Base-by-base conservation (phyloP, 768 basidiomycete genomes). In the Phylloporus arenicola region DNA sequence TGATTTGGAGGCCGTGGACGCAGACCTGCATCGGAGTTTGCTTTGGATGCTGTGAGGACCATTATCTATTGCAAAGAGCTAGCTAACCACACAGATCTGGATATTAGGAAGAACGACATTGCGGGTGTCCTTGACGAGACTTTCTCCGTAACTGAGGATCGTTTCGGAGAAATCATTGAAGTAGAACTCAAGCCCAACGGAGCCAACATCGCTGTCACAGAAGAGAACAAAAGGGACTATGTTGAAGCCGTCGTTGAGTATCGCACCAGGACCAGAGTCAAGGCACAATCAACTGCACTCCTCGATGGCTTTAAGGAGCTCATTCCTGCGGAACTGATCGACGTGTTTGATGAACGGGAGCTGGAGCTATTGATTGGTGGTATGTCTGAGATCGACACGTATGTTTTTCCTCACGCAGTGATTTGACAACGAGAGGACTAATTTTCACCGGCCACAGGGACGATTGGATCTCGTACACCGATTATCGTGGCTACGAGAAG, bases 401-500 rank as follows among this genome's bases (percentile, higher is more conserved):
- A 61, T 45, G 81, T 72, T 33, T 39, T 27, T 20, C 34, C 27
- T 47, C 42, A 41, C 25, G 24, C 19, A 14, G 19, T 38, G 30
- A 20, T 13, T 19, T 22, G 24, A 39, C 30, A 38, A 31, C 9
- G 34, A 29, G 34, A 24, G 14, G 33, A 39, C 47, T 55, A 39
- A 56, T 29, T 22, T 31, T 37, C 22, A 42, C 37, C 31, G 45
- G 19, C 38, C 20, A 3, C 43, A 84, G 83, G 72, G 88, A 92
- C 58, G 90, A 92, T 61, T 93, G 92, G 92, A 88, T 84, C 58
- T 91, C 92, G 62, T 91, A 89, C 69, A 95, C 92, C 17, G 92
- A 94, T 63, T 94, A 94, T 64, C 84, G 90, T 46, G 85, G 87
- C 5, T 91, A 89, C 62, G 83, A 86, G 61, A 88, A 87, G 73